A percentile compares a stretch with the other conserved stretches of the same genome.
Evolutionary conservation across 805 yeast species (phyloP).

Genomic region (Spathaspora boniae): DNA sequence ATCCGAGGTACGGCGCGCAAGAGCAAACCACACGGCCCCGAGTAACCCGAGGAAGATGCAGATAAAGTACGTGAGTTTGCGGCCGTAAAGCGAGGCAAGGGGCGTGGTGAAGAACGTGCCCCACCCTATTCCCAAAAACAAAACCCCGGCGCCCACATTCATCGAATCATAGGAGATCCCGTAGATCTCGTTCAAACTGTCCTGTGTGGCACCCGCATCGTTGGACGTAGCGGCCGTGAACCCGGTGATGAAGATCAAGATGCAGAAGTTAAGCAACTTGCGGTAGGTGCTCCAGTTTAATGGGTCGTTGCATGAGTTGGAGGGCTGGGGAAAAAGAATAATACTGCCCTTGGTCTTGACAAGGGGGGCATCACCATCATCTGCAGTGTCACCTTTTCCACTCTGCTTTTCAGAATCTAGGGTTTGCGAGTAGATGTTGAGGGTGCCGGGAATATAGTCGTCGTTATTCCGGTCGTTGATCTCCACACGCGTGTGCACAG

Average conservation of each 20-base stretch:
- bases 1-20: constrained; percentile 30
- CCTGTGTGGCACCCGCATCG: constrained; percentile 48
- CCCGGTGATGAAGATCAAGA: constrained; percentile 40
- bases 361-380: constrained; percentile 6
- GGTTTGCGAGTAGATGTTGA: constrained; percentile 39
- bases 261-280: constrained; percentile 36
- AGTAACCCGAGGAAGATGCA: constrained; percentile 37
- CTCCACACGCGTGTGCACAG: constrained; percentile 15
- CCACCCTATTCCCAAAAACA: constrained; percentile 43
- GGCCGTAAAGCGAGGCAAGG: constrained; percentile 41
- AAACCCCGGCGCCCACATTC: constrained; percentile 49
- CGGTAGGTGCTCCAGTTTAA: constrained; percentile 38
- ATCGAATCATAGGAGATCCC: constrained; percentile 44
- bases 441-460: constrained; percentile 55
- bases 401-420: constrained; percentile 7
- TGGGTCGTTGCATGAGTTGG: constrained; percentile 50
- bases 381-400: constrained; percentile 4
- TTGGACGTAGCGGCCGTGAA: constrained; percentile 50
- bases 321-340: constrained; percentile 46
- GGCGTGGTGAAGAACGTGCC: constrained; percentile 46
- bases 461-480: constrained; percentile 26
- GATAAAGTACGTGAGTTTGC: constrained; percentile 40
- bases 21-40: constrained; percentile 47
- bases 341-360: constrained; percentile 25
- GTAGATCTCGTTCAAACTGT: constrained; percentile 38